A percentile compares a stretch with the other conserved stretches of the same genome.
phyloP scores from a whole-genome alignment of 2,329 filamentous ascomycete genomes.

The Epicoccum sorghinum region DNA sequence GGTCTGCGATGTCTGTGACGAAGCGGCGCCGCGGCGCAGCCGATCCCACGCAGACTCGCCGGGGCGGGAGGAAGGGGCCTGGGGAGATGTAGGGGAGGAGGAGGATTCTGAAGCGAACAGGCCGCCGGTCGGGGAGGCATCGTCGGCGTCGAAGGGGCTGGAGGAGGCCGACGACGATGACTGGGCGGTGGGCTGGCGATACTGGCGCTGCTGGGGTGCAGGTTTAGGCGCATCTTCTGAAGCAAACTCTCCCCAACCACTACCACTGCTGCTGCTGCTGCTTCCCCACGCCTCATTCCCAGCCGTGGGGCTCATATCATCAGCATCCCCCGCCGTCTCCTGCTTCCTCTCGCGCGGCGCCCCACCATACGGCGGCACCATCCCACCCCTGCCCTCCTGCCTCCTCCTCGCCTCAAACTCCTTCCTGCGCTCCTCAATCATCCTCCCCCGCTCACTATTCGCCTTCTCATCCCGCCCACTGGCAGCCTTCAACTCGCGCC shows the following conservation, averaged over 20 bases:
- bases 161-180: constrained; percentile 4
- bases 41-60: constrained; percentile 54
- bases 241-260: constrained; percentile 24
- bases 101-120: constrained; percentile 41
- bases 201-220: constrained; percentile 13
- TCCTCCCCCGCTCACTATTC: constrained; percentile 20
- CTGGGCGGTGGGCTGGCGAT: constrained; percentile 2
- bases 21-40: constrained; percentile 44
- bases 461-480: constrained; percentile 19
- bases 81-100: constrained; percentile 19
- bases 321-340: constrained; percentile 36
- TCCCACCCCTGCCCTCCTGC: constrained; percentile 30
- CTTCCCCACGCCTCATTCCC: constrained; percentile 45
- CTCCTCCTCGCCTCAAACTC: constrained; percentile 24
- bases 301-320: constrained; percentile 53
- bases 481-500: constrained; percentile 40
- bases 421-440: constrained; percentile 28
- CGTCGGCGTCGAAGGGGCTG: constrained; percentile 31
- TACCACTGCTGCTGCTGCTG: constrained; percentile 4
- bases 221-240: constrained; percentile 8
- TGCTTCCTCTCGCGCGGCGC: constrained; percentile 14
- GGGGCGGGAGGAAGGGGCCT: constrained; percentile 5
- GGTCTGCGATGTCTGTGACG: not conserved
- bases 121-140: constrained; percentile 47
- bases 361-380: constrained; percentile 47